These are phyloP conservation scores for Lactarius sp. DNA, from an alignment of 768 basidiomycete species.

Conservation along the genomic window DNA sequence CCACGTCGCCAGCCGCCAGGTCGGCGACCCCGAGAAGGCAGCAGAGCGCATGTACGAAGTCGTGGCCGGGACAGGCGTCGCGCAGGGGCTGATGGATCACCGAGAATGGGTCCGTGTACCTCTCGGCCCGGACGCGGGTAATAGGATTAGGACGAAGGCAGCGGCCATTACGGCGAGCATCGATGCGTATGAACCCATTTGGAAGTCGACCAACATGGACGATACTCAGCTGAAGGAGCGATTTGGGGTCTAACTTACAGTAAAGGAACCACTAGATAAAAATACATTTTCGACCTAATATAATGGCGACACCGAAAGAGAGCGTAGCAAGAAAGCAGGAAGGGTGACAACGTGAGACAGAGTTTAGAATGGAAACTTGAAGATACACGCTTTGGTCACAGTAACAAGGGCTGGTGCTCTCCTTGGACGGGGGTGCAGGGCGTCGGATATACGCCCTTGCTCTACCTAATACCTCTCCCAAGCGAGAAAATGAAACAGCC, in stretches of 20 bases:
- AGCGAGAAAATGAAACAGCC: background rate
- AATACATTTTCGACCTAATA: background rate
- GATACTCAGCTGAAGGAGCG: background rate
- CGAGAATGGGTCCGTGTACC: slow-evolving; percentile 25
- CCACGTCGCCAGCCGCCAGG: slow-evolving; percentile 17
- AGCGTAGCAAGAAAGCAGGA: background rate
- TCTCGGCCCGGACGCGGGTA: slow-evolving; percentile 29
- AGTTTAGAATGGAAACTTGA: background rate
- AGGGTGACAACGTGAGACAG: background rate
- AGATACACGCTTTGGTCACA: background rate
- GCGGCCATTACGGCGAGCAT: slow-evolving; percentile 23
- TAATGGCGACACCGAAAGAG: background rate
- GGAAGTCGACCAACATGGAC: slow-evolving; percentile 4
- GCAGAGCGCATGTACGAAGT: slow-evolving; percentile 29
- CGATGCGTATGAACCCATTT: slow-evolving; percentile 26
- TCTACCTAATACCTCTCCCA: slow-evolving; percentile 2
- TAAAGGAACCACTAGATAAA: background rate
- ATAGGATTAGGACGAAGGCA: slow-evolving; percentile 25
- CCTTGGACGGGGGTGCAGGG: background rate
- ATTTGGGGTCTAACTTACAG: background rate
- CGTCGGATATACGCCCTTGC: background rate
- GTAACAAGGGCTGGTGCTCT: slow-evolving; percentile 9
- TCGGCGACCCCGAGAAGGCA: slow-evolving; percentile 29
- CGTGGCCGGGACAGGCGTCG: slow-evolving; percentile 26
- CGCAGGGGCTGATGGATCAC: slow-evolving; percentile 21